Evolutionary conservation across 108 stramenopile genomes (phyloP).

Genomic region (Epithemia pelagica): DNA sequence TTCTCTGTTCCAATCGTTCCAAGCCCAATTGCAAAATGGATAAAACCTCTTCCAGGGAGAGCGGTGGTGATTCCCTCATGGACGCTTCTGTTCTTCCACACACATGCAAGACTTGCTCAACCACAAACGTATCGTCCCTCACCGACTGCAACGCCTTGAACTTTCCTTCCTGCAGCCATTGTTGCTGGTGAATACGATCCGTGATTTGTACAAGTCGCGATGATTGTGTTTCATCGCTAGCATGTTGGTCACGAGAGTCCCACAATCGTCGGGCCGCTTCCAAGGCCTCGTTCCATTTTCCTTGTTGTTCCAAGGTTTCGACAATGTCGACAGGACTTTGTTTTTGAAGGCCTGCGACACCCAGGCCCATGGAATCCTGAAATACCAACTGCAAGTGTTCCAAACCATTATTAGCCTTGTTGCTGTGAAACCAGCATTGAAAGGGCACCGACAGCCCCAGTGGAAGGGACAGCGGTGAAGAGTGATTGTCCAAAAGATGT

Average conservation of each 20-base stretch:
- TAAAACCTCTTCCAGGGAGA: too few species aligned
- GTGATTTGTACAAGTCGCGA: neutral
- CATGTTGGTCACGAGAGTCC: too few species aligned
- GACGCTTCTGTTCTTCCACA: too few species aligned
- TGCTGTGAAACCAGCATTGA: too few species aligned
- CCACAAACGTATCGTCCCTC: neutral
- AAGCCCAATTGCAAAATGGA: neutral
- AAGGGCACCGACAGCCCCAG: neutral
- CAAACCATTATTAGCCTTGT: neutral
- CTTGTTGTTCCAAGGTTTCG: neutral
- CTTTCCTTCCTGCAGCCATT: neutral
- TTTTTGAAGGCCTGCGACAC: neutral
- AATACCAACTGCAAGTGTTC: neutral
- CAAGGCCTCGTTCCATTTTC: neutral
- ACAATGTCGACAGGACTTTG: neutral
- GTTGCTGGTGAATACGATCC: neutral
- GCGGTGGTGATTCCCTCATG: too few species aligned
- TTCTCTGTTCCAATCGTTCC: neutral
- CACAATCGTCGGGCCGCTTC: neutral
- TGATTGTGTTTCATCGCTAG: too few species aligned
- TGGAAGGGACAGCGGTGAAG: neutral
- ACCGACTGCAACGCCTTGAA: neutral
- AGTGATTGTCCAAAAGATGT: neutral
- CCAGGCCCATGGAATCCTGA: too few species aligned
- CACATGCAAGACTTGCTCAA: neutral